A percentile compares a stretch with the other conserved stretches of the same genome.
These are phyloP conservation scores for Penicillium salamii DNA, from an alignment of 495 filamentous ascomycete genomes.

Conservation along the genomic window DNA sequence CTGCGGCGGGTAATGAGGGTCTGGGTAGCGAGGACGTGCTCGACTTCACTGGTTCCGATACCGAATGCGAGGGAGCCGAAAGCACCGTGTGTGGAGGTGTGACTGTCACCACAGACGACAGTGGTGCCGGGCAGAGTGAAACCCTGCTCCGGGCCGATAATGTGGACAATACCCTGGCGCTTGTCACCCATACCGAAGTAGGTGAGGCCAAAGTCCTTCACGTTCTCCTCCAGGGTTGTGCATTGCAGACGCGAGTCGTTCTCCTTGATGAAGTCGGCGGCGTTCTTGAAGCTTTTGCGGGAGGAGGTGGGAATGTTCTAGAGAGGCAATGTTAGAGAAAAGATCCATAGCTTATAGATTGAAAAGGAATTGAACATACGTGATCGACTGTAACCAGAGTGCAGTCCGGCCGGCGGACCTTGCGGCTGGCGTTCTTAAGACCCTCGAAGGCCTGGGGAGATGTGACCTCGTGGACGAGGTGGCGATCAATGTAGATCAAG, in stretches of 20 bases:
- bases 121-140: slow-evolving; percentile 98
- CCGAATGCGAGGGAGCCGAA: slow-evolving; percentile 95
- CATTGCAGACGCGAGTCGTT: slow-evolving; percentile 91
- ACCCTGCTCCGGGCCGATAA: slow-evolving; percentile 98
- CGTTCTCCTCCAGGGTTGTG: slow-evolving; percentile 92
- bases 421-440: slow-evolving; percentile 77
- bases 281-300: slow-evolving; percentile 83
- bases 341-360: neutral
- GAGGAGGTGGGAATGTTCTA: slow-evolving; percentile 91
- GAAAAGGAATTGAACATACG: slow-evolving; percentile 53
- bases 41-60: slow-evolving; percentile 97
- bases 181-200: slow-evolving; percentile 97
- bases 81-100: slow-evolving; percentile 96
- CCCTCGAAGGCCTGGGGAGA: slow-evolving; percentile 99
- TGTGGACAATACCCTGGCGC: slow-evolving; percentile 96
- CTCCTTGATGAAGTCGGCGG: slow-evolving; percentile 83
- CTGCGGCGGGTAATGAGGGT: slow-evolving; percentile 89
- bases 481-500: slow-evolving; percentile 90
- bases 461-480: slow-evolving; percentile 97
- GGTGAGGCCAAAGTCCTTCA: slow-evolving; percentile 92
- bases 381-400: slow-evolving; percentile 96
- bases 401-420: slow-evolving; percentile 91
- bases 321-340: neutral
- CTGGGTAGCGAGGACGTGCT: slow-evolving; percentile 96
- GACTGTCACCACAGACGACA: slow-evolving; percentile 95